Evolutionary conservation across 441 rosid species (phyloP).

Genomic region (Dalechampia spathulata): DNA sequence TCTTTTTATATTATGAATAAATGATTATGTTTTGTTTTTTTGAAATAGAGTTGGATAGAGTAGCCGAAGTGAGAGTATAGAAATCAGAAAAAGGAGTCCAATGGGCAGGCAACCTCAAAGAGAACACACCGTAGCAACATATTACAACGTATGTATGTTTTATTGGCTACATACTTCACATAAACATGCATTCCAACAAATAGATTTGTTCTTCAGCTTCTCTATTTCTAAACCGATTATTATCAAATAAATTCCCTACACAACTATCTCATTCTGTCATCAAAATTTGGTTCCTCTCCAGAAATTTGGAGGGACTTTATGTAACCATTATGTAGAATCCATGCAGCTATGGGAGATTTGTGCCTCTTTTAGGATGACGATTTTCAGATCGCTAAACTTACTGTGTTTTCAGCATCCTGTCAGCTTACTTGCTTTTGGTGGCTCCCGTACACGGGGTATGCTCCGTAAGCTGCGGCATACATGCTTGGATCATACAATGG

Average conservation of each 20-base stretch:
- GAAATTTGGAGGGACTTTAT: slow-evolving; percentile 30
- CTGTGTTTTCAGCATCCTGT: slow-evolving; percentile 17
- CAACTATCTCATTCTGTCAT: slow-evolving; percentile 37
- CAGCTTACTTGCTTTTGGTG: slow-evolving; percentile 96
- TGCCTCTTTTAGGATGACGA: slow-evolving; percentile 24
- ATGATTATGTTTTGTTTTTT: too few relatives aligned
- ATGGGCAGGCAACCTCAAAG: too few relatives aligned
- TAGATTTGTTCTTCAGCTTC: slow-evolving; percentile 19
- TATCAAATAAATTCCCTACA: slow-evolving; percentile 30
- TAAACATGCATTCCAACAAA: slow-evolving; percentile 27
- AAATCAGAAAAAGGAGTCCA: too few relatives aligned
- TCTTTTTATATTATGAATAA: too few relatives aligned
- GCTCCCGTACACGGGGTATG: slow-evolving; percentile 72
- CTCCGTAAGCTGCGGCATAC: slow-evolving; percentile 62
- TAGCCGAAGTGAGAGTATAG: too few relatives aligned
- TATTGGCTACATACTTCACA: slow-evolving; percentile 13
- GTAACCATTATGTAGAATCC: slow-evolving; percentile 33
- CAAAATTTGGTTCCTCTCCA: slow-evolving; percentile 77
- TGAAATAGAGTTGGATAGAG: too few relatives aligned
- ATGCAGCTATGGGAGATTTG: slow-evolving; percentile 23
- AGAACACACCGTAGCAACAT: too few relatives aligned
- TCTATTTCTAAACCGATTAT: slow-evolving; percentile 32
- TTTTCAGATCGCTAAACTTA: slow-evolving; percentile 28
- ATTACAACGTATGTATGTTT: too few relatives aligned
- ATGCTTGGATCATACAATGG: slow-evolving; percentile 64